These are phyloP conservation scores for Neonectria magnoliae DNA, from an alignment of 2,329 filamentous ascomycete genomes.

Conservation along the genomic window DNA sequence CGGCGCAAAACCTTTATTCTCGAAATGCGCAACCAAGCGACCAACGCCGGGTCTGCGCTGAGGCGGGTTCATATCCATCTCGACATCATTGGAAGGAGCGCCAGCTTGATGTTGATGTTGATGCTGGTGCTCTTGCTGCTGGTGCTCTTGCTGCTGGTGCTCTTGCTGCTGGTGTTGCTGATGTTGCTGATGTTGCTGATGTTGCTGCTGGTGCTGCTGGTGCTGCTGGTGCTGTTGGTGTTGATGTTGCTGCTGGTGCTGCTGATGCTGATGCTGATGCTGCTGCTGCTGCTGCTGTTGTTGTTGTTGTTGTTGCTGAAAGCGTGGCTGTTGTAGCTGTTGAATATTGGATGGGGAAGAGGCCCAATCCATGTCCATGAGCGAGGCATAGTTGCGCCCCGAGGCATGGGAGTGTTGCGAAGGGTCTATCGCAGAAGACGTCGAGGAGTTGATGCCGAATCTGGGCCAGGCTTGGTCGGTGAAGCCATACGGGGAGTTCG, in stretches of 20 bases:
- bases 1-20: slow-evolving; percentile 50
- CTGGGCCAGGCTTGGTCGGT: slow-evolving; percentile 47
- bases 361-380: slow-evolving; percentile 53
- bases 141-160: neutral
- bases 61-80: slow-evolving; percentile 41
- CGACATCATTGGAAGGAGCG: slow-evolving; percentile 37
- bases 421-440: slow-evolving; percentile 35
- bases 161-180: neutral
- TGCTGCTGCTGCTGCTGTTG: slow-evolving; percentile 23
- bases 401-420: slow-evolving; percentile 41
- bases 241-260: neutral
- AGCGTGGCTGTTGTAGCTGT: slow-evolving; percentile 39
- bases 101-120: slow-evolving; percentile 31
- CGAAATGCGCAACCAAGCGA: slow-evolving; percentile 54
- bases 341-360: slow-evolving; percentile 45
- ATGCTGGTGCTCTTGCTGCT: neutral
- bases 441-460: slow-evolving; percentile 43
- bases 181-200: slow-evolving; percentile 17
- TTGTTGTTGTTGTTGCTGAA: slow-evolving; percentile 23
- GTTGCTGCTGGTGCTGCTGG: neutral
- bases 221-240: neutral
- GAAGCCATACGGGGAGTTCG: slow-evolving; percentile 45
- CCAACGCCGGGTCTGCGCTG: slow-evolving; percentile 47
- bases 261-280: neutral
- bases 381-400: slow-evolving; percentile 40